Evolutionary conservation across 1,139 yeast genomes (phyloP).

Genomic region (Dujonia santamariae): DNA sequence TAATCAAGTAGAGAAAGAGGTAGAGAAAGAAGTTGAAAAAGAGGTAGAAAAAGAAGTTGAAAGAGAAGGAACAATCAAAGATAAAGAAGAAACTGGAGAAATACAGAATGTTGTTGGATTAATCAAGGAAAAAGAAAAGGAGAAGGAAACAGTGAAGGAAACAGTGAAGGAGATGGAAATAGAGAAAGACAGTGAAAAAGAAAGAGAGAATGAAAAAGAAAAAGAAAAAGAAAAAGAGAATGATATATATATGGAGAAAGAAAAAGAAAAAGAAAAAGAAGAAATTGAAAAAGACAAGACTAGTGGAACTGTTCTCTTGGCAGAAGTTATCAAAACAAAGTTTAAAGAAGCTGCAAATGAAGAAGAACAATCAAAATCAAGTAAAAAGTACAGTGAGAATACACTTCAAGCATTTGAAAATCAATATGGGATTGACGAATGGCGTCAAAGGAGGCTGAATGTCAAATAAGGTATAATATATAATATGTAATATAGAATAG

Average conservation of each 20-base stretch:
- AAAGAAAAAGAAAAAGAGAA: not conserved
- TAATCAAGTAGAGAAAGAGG: too few species aligned
- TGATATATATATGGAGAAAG: not conserved
- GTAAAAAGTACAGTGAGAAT: conserved; percentile 1
- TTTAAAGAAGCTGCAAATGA: not conserved
- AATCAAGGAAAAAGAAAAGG: not conserved
- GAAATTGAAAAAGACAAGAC: not conserved
- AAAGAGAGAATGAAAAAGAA: not conserved
- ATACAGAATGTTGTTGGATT: too few species aligned
- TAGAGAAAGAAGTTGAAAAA: too few species aligned
- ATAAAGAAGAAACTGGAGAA: too few species aligned
- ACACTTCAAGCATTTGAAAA: not conserved
- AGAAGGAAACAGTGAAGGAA: not conserved
- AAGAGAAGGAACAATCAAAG: too few species aligned
- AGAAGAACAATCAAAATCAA: not conserved
- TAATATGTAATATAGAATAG: not conserved
- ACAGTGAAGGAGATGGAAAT: not conserved
- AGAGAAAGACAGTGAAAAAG: too few species aligned
- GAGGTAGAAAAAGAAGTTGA: too few species aligned
- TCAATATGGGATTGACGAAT: not conserved
- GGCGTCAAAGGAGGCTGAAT: not conserved
- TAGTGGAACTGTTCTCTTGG: not conserved
- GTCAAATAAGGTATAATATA: not conserved
- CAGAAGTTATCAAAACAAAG: not conserved
- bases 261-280: too few species aligned